Evolutionary conservation across 2,329 filamentous ascomycete species (phyloP), one percentile per base, ranked within the genome.

Genomic region (Hypoxylon sp.): DNA sequence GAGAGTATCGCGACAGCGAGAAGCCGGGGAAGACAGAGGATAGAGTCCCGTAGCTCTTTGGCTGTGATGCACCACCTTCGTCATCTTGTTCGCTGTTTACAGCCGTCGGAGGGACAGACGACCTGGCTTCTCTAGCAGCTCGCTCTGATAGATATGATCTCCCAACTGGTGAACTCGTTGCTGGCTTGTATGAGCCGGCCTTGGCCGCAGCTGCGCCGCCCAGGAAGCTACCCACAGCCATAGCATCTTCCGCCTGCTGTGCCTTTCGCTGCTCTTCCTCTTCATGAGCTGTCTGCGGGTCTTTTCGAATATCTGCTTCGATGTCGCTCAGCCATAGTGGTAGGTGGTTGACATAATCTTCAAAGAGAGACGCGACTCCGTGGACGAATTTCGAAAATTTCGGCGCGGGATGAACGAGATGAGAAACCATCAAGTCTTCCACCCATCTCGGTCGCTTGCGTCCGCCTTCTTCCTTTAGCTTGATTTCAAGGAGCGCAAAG

Each of bases 311-410:
- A 68, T 99, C 94, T 21, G 84, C 90, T 68, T 97, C 93, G 31
- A 97, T 80, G 57, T 96, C 89, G 64, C 88, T 88, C 23, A 97
- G 82, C 94, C 94, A 99, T 76, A 97, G 97, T 9, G 94, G 94
- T 66, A 97, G 86, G 57, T 85, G 92, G 74, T 97, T 97, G 70
- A 99, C 92, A 66, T 96, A 85, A 71, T 99, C 91, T 65, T 97
- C 94, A 62, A 97, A 97, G 2, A 99, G 79, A 27, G 88, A 87
- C 5, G 93, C 92, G 3, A 95, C 87, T 55, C 94, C 94, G 65
- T 99, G 93, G 2, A 96, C 89, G 63, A 97, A 99, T 71, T 99
- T 99, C 64, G 91, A 97, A 75, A 99, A 99, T 40, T 89, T 85
- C 1, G 92, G 90, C 0, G 89, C 87, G 34, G 91, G 86, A 68